Conservation (phyloP, 164 flowering plant species). For the Pachysandra terminalis region DNA sequence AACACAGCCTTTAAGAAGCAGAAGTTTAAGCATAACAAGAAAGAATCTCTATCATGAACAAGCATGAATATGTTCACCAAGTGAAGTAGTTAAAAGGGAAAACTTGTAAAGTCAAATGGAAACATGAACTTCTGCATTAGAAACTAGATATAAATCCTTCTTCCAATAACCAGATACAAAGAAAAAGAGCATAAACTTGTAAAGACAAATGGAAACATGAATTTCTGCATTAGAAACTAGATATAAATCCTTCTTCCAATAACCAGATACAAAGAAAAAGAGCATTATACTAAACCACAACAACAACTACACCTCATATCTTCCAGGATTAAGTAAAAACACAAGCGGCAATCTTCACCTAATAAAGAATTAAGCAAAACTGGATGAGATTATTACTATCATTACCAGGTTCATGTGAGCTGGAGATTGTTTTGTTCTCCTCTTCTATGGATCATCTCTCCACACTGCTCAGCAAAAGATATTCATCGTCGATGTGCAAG, state of each 20-base stretch:
- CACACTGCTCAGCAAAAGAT: conserved; percentile 1
- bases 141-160: background rate
- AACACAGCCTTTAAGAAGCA: no score
- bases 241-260: conserved; percentile 1
- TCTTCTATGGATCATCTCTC: background rate
- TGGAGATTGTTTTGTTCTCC: background rate
- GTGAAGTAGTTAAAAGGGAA: background rate
- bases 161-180: background rate
- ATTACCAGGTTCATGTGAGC: background rate
- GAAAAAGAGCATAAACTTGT: background rate
- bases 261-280: background rate
- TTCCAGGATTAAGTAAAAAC: background rate
- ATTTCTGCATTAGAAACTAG: background rate
- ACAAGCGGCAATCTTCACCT: background rate
- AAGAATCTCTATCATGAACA: no score
- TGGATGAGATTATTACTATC: background rate
- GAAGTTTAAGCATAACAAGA: no score
- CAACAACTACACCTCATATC: background rate
- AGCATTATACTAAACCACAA: background rate
- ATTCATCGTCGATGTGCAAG: background rate
- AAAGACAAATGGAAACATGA: background rate
- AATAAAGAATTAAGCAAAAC: conserved; percentile 5
- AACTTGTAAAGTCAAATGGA: background rate
- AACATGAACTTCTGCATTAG: background rate
- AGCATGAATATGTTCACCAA: background rate